Percentiles rank a stretch among this genome's conserved stretches.
Evolutionary conservation across 2,329 filamentous ascomycete species (phyloP).

Genomic region (Dactylonectria macrodidyma): DNA sequence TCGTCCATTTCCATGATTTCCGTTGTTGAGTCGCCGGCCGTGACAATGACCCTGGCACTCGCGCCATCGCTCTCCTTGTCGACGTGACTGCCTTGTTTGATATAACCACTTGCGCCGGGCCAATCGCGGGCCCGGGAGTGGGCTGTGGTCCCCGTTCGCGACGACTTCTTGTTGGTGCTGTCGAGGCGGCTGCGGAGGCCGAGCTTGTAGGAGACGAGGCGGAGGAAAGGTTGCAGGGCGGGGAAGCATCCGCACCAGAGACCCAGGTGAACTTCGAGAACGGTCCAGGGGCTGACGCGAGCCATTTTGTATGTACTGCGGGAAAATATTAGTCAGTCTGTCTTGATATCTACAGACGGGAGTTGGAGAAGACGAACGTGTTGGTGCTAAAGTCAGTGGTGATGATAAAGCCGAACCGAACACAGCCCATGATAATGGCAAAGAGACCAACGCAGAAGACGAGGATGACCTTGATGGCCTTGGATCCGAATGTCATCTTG

Average conservation of each 20-base stretch:
- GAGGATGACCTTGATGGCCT: slow-evolving; percentile 54
- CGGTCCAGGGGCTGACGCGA: slow-evolving; percentile 54
- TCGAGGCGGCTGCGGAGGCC: slow-evolving; percentile 31
- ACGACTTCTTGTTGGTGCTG: slow-evolving; percentile 40
- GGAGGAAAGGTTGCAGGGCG: slow-evolving; percentile 55
- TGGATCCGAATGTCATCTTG: slow-evolving; percentile 54
- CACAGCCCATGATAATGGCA: slow-evolving; percentile 54
- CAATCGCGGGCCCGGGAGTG: slow-evolving; percentile 31
- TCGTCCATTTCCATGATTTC: slow-evolving; percentile 33
- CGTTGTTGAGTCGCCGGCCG: slow-evolving; percentile 32
- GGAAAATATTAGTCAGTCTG: not conserved
- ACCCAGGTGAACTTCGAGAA: slow-evolving; percentile 58
- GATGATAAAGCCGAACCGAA: slow-evolving; percentile 53
- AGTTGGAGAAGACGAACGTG: slow-evolving; percentile 46
- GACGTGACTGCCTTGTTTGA: slow-evolving; percentile 31
- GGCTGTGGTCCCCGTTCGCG: slow-evolving; percentile 32
- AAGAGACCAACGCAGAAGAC: slow-evolving; percentile 56
- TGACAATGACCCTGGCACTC: slow-evolving; percentile 19
- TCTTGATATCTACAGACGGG: not conserved
- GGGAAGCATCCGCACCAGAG: slow-evolving; percentile 60
- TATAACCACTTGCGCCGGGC: slow-evolving; percentile 28
- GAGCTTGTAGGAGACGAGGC: slow-evolving; percentile 43
- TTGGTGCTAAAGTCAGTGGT: slow-evolving; percentile 49
- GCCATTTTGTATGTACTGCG: slow-evolving; percentile 55
- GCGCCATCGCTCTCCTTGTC: slow-evolving; percentile 24